phyloP scores from a whole-genome alignment of 106 monocot genomes.

The Phalaenopsis aphrodite region DNA sequence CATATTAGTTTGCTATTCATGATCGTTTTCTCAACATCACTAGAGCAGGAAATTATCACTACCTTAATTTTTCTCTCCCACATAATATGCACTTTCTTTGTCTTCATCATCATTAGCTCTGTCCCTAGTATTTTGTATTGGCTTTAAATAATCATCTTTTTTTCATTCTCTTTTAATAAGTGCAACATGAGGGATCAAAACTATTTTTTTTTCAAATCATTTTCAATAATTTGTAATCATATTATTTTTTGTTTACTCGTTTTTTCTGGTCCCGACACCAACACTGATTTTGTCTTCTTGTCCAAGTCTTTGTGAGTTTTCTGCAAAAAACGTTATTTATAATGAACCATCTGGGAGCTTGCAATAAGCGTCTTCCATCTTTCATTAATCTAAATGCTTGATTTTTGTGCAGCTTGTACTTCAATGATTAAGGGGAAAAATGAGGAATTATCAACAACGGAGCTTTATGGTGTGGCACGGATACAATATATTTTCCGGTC shows the following conservation, averaged over 20 bases:
- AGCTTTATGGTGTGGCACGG: conserved; percentile 93
- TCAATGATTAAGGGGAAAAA: conserved; percentile 96
- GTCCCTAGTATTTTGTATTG: no score
- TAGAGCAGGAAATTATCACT: no score
- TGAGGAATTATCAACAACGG: conserved; percentile 81
- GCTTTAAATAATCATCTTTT: no score
- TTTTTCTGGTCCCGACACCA: not conserved
- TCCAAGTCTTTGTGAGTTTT: not conserved
- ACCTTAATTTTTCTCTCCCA: no score
- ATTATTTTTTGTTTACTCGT: not conserved
- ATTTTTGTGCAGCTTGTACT: conserved; percentile 64
- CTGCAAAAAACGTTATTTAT: not conserved
- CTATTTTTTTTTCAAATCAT: not conserved
- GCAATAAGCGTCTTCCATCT: not conserved
- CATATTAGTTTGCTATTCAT: no score
- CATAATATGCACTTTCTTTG: no score
- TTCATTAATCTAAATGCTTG: not conserved
- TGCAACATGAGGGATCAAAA: no score
- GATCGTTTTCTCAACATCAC: no score
- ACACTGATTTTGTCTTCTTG: not conserved
- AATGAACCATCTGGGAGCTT: not conserved
- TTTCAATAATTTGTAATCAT: not conserved
- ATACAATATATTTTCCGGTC: conserved; percentile 99
- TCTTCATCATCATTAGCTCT: no score
- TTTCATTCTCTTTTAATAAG: no score